Conservation (phyloP, 108 stramenopile genomes). For the Skeletonema potamos region DNA sequence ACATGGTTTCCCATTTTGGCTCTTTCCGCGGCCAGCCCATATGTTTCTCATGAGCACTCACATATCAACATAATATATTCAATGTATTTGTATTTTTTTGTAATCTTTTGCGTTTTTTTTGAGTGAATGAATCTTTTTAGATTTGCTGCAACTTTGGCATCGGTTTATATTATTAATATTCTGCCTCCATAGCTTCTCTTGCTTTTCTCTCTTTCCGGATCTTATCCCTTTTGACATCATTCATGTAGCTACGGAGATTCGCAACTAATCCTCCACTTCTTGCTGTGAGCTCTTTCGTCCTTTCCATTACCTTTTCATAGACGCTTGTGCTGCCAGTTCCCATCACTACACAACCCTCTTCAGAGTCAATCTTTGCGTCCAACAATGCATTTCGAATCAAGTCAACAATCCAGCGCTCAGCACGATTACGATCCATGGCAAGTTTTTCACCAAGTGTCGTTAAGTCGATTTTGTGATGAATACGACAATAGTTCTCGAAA, state of each 20-base stretch:
- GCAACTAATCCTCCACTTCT: conserved; percentile 73
- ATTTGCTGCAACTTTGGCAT: too few relatives aligned
- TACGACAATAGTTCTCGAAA: conserved; percentile 99
- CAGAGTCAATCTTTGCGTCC: conserved; percentile 97
- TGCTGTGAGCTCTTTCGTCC: conserved; percentile 92
- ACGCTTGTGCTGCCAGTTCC: conserved; percentile 73
- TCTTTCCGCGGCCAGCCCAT: too few relatives aligned
- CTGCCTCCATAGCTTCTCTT: conserved; percentile 48
- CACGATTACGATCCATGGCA: conserved; percentile 90
- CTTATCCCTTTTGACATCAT: conserved; percentile 68
- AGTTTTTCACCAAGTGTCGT: conserved; percentile 91
- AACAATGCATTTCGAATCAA: conserved; percentile 92
- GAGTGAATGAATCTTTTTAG: too few relatives aligned
- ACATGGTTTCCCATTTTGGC: too few relatives aligned
- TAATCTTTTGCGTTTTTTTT: too few relatives aligned
- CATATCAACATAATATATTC: too few relatives aligned
- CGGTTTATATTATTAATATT: not conserved
- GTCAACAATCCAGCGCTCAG: conserved; percentile 99
- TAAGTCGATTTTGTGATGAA: conserved; percentile 98
- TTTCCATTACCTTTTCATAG: conserved; percentile 95
- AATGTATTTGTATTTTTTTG: too few relatives aligned
- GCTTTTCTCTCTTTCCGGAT: conserved; percentile 52
- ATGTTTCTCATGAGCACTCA: too few relatives aligned
- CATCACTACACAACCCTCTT: conserved; percentile 95
- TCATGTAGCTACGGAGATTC: conserved; percentile 64